These are phyloP conservation scores for Plasmodium berghei DNA, from an alignment of 169 alveolate species.

Conservation along the genomic window DNA sequence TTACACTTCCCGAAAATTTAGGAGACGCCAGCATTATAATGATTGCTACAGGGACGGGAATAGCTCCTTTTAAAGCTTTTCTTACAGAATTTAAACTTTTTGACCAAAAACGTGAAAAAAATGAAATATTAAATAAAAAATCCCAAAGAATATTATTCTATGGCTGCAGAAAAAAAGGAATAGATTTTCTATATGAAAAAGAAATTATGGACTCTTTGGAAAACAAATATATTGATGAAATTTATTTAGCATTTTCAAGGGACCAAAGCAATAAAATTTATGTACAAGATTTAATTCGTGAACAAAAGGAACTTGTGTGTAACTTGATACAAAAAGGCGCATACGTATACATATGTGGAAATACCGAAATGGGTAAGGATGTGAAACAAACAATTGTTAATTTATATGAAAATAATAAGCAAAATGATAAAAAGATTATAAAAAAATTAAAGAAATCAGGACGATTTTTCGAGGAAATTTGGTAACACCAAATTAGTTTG, in stretches of 20 bases:
- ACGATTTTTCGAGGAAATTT: conserved; percentile 80
- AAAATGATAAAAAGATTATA: conserved; percentile 57
- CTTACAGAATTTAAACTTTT: conserved; percentile 55
- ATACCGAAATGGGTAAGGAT: conserved; percentile 61
- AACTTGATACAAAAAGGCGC: conserved; percentile 70
- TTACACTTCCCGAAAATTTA: conserved; percentile 43
- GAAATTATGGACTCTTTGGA: conserved; percentile 51
- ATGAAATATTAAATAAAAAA: conserved; percentile 14
- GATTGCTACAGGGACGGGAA: conserved; percentile 87
- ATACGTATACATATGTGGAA: conserved; percentile 72
- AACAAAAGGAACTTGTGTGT: conserved; percentile 65
- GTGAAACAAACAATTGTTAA: conserved; percentile 58
- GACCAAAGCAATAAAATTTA: conserved; percentile 63
- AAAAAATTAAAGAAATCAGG: conserved; percentile 68
- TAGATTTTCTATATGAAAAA: conserved; percentile 65
- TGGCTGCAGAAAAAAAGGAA: conserved; percentile 64
- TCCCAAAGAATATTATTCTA: conserved; percentile 59
- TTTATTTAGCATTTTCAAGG: conserved; percentile 58
- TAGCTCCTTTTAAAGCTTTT: conserved; percentile 83
- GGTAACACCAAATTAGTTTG: conserved; percentile 49
- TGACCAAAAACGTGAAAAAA: conserved; percentile 25
- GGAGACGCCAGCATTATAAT: conserved; percentile 73
- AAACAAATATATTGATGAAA: conserved; percentile 48
- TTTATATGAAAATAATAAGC: conserved; percentile 36
- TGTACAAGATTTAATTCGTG: conserved; percentile 72